Evolutionary conservation across 106 monocot species (phyloP).

Genomic region (Alisma plantagoaquatica): DNA sequence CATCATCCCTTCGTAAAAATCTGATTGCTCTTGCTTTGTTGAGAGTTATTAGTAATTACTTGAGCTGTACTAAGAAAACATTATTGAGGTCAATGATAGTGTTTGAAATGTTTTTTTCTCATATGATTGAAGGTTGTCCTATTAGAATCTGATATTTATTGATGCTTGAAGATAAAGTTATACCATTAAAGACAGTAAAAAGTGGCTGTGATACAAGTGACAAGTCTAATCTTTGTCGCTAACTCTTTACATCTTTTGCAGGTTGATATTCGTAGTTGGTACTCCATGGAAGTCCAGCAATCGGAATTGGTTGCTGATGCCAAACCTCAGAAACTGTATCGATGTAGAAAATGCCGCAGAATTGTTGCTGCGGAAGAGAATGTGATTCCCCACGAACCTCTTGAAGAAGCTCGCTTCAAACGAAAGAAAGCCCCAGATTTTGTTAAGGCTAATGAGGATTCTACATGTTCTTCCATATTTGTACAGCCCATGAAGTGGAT

Average conservation of each 20-base stretch:
- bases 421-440: constrained; percentile 17
- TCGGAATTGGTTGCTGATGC: constrained; percentile 9
- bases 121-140: too few relatives aligned
- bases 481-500: constrained; percentile 54
- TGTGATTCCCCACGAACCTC: constrained; percentile 29
- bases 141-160: too few relatives aligned
- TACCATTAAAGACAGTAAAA: too few relatives aligned
- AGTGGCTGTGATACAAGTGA: too few relatives aligned
- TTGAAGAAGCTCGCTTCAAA: constrained; percentile 22
- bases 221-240: too few relatives aligned
- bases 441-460: constrained; percentile 7
- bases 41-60: too few relatives aligned
- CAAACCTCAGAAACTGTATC: constrained; percentile 21
- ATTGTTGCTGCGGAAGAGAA: constrained; percentile 35
- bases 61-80: too few relatives aligned
- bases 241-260: neutral
- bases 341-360: constrained; percentile 33
- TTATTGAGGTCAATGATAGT: too few relatives aligned
- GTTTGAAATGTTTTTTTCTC: too few relatives aligned
- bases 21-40: too few relatives aligned
- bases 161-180: too few relatives aligned
- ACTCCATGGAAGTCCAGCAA: neutral
- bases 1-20: too few relatives aligned
- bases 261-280: neutral
- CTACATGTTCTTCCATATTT: constrained; percentile 41